A percentile compares a stretch with the other conserved stretches of the same genome.
Evolutionary conservation across 2,329 filamentous ascomycete species (phyloP).

Genomic region (Nectriaceae sp.): DNA sequence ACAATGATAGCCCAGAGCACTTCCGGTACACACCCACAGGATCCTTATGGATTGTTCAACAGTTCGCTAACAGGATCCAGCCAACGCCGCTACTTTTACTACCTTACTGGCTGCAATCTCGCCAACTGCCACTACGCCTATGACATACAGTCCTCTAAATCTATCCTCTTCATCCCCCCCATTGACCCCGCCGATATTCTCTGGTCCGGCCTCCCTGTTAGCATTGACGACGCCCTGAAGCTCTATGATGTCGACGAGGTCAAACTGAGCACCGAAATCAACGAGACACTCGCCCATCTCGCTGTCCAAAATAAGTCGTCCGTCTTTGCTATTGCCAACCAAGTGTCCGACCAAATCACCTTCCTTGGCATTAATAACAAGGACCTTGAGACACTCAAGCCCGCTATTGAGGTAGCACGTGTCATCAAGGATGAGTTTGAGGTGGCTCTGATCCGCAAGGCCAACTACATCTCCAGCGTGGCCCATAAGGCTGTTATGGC

Average conservation of each 20-base stretch:
- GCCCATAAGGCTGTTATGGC: conserved; percentile 67
- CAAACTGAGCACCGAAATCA: conserved; percentile 71
- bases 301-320: conserved; percentile 45
- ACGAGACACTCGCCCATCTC: conserved; percentile 64
- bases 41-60: background rate
- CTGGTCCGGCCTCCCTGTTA: conserved; percentile 90
- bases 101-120: conserved; percentile 81
- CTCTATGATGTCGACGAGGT: conserved; percentile 84
- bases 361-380: conserved; percentile 71
- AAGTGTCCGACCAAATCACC: conserved; percentile 71
- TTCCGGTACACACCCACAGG: conserved; percentile 64
- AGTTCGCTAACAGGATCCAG: conserved; percentile 43
- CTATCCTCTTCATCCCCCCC: conserved; percentile 89
- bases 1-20: conserved; percentile 80
- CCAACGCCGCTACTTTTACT: conserved; percentile 92
- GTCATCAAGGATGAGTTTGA: conserved; percentile 77
- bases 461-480: conserved; percentile 68
- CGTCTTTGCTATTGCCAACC: conserved; percentile 76
- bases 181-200: conserved; percentile 84
- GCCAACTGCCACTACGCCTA: conserved; percentile 82
- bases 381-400: conserved; percentile 57
- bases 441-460: conserved; percentile 70
- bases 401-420: conserved; percentile 68
- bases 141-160: conserved; percentile 70
- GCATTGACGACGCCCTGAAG: conserved; percentile 70